phyloP scores from a whole-genome alignment of 306 rosid species.

The Fragaria iinumae region DNA sequence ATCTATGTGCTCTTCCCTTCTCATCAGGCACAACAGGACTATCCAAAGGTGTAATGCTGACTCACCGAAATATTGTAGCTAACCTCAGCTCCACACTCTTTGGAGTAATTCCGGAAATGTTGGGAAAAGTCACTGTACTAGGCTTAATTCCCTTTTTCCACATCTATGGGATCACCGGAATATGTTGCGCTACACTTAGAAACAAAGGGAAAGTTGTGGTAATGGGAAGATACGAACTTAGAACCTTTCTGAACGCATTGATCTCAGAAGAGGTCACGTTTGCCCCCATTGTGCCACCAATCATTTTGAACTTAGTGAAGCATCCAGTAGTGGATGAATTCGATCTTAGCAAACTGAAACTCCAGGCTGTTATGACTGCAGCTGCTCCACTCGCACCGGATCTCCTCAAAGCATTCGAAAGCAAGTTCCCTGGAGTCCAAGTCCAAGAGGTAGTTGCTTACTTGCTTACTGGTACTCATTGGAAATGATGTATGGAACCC shows the following conservation, averaged over 20 bases:
- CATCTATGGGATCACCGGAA: conserved; percentile 89
- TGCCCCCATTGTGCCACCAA: conserved; percentile 93
- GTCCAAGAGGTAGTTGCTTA: conserved; percentile 62
- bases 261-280: conserved; percentile 68
- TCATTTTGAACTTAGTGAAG: conserved; percentile 74
- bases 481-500: not conserved
- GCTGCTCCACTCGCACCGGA: conserved; percentile 97
- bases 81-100: conserved; percentile 83
- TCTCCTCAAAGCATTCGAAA: conserved; percentile 59
- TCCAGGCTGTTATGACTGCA: conserved; percentile 82
- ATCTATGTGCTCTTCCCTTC: conserved; percentile 90
- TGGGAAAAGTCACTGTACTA: conserved; percentile 70
- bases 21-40: conserved; percentile 95
- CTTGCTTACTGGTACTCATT: not conserved
- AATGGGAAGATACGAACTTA: conserved; percentile 74
- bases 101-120: conserved; percentile 50
- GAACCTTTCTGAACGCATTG: conserved; percentile 67
- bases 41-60: conserved; percentile 92
- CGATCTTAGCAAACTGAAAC: conserved; percentile 76
- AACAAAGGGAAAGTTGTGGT: conserved; percentile 91
- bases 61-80: conserved; percentile 73
- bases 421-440: conserved; percentile 71
- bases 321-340: conserved; percentile 78
- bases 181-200: conserved; percentile 79
- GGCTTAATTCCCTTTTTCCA: conserved; percentile 89